A percentile compares a stretch with the other conserved stretches of the same genome.
phyloP scores from a whole-genome alignment of 2,329 filamentous ascomycete genomes.

The Exophiala sp. region DNA sequence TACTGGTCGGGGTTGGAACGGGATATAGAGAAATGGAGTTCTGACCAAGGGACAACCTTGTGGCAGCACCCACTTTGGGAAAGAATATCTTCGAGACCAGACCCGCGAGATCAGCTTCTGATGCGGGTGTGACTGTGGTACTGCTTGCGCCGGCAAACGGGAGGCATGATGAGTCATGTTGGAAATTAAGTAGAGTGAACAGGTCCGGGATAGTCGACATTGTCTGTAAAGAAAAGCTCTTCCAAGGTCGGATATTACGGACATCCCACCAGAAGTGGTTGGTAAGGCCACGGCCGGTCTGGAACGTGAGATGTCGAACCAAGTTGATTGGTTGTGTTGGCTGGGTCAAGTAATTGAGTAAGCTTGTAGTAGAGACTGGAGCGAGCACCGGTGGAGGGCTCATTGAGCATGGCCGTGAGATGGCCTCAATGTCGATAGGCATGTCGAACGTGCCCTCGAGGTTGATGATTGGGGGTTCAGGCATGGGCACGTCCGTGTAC shows the following conservation, averaged over 20 bases:
- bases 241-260: slow-evolving; percentile 79
- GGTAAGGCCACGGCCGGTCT: slow-evolving; percentile 58
- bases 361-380: slow-evolving; percentile 52
- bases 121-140: slow-evolving; percentile 65
- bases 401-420: slow-evolving; percentile 39
- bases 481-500: slow-evolving; percentile 29
- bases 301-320: slow-evolving; percentile 69
- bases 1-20: slow-evolving; percentile 34
- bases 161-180: slow-evolving; percentile 58
- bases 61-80: slow-evolving; percentile 78
- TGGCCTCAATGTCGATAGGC: slow-evolving; percentile 25
- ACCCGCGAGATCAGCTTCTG: slow-evolving; percentile 66
- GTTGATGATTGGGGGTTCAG: slow-evolving; percentile 36
- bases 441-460: slow-evolving; percentile 32
- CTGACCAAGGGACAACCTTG: slow-evolving; percentile 65
- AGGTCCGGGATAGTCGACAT: slow-evolving; percentile 69
- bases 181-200: slow-evolving; percentile 63
- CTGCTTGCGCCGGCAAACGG: slow-evolving; percentile 40
- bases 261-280: slow-evolving; percentile 97
- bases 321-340: slow-evolving; percentile 77
- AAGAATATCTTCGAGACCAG: slow-evolving; percentile 74
- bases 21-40: slow-evolving; percentile 50
- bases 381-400: slow-evolving; percentile 37
- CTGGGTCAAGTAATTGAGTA: slow-evolving; percentile 70
- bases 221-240: slow-evolving; percentile 65